Percentiles rank a stretch among this genome's conserved stretches.
Conservation (phyloP, 2,329 filamentous ascomycete genomes). For the Phaeosphaeriaceae sp. region DNA sequence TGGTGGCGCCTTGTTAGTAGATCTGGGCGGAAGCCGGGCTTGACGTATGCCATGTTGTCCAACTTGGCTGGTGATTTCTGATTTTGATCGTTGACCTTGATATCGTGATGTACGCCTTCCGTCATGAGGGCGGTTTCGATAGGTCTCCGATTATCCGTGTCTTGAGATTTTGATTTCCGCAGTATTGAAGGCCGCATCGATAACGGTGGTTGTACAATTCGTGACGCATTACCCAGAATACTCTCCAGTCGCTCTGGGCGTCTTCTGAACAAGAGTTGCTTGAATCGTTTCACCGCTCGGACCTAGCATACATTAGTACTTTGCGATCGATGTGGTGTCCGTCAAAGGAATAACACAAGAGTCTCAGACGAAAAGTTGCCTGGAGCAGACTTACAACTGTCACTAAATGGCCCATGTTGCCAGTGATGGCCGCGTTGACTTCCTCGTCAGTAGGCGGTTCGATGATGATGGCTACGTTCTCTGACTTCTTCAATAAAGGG, state of each 20-base stretch:
- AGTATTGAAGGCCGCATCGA: conserved; percentile 56
- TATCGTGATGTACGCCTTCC: conserved; percentile 62
- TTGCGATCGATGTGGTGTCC: too few species aligned
- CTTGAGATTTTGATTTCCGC: conserved; percentile 58
- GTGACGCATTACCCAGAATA: conserved; percentile 66
- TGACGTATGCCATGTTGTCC: conserved; percentile 30
- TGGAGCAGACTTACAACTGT: conserved; percentile 68
- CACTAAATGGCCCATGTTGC: conserved; percentile 85
- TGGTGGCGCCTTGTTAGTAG: conserved; percentile 10
- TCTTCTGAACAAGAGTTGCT: conserved; percentile 70
- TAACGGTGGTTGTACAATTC: conserved; percentile 66
- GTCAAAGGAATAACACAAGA: too few species aligned
- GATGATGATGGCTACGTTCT: conserved; percentile 84
- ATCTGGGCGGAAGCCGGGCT: conserved; percentile 23
- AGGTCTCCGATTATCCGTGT: conserved; percentile 59
- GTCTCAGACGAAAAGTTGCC: too few species aligned
- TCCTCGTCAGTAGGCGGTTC: conserved; percentile 89
- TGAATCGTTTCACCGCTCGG: conserved; percentile 91
- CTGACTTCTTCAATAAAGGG: conserved; percentile 77
- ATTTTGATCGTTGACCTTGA: conserved; percentile 45
- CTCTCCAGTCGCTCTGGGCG: conserved; percentile 64
- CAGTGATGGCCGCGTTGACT: conserved; percentile 88
- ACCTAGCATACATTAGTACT: conserved; percentile 61
- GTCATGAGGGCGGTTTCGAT: conserved; percentile 60
- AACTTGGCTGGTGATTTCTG: conserved; percentile 26